phyloP scores from a whole-genome alignment of 805 yeast genomes.

The Alloascoidea hylecoeti region DNA sequence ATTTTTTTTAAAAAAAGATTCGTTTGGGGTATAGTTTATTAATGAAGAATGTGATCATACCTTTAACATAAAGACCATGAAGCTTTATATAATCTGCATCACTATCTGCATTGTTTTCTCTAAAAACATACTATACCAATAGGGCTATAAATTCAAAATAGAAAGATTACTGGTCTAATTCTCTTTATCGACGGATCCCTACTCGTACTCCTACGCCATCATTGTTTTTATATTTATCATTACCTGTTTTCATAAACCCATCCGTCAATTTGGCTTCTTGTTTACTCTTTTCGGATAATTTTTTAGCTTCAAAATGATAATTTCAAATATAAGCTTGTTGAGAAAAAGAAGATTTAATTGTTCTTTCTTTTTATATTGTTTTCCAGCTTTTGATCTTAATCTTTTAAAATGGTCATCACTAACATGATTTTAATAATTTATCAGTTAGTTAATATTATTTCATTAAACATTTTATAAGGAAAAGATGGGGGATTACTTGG shows the following conservation, averaged over 20 bases:
- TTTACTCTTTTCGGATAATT: slow-evolving; percentile 57
- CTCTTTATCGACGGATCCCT: too few relatives aligned
- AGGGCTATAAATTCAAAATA: too few relatives aligned
- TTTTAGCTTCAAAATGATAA: slow-evolving; percentile 58
- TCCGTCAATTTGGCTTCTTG: slow-evolving; percentile 48
- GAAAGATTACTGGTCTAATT: too few relatives aligned
- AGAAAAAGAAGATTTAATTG: slow-evolving; percentile 48
- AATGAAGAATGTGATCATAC: too few relatives aligned
- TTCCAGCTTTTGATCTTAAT: slow-evolving; percentile 54
- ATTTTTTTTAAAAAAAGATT: neutral
- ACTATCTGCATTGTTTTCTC: slow-evolving; percentile 82
- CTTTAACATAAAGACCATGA: slow-evolving; percentile 77
- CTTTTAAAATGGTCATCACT: slow-evolving; percentile 48
- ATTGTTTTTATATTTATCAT: neutral
- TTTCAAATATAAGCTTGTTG: slow-evolving; percentile 69
- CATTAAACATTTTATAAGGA: neutral
- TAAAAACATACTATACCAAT: slow-evolving; percentile 48
- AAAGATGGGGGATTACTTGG: neutral
- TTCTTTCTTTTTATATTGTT: slow-evolving; percentile 41
- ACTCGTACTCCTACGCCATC: too few relatives aligned
- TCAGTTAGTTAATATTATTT: too few relatives aligned
- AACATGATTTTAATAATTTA: slow-evolving; percentile 69
- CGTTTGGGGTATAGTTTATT: neutral
- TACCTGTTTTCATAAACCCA: slow-evolving; percentile 34
- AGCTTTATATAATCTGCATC: slow-evolving; percentile 77